These are phyloP conservation scores for Jatropha multifida DNA, from an alignment of 441 rosid genomes.

Conservation along the genomic window DNA sequence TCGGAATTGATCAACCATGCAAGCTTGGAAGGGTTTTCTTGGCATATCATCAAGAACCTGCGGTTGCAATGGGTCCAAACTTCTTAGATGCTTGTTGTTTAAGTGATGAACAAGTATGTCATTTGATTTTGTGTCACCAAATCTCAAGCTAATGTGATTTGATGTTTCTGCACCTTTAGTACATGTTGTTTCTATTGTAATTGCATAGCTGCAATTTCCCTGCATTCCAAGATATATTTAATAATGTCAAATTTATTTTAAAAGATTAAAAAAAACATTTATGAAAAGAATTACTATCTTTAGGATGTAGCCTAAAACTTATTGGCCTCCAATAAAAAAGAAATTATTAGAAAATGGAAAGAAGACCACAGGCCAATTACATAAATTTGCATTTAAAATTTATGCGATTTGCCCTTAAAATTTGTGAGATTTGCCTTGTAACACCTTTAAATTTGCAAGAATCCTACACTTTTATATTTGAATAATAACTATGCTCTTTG, in stretches of 20 bases:
- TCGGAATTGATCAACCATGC: constrained; percentile 44
- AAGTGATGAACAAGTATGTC: constrained; percentile 41
- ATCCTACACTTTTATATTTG: too few species aligned
- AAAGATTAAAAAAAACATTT: background rate
- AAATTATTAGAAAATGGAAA: too few species aligned
- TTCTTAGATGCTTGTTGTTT: constrained; percentile 36
- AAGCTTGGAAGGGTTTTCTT: constrained; percentile 42
- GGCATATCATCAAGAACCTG: constrained; percentile 35
- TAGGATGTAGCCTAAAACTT: too few species aligned
- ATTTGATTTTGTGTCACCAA: constrained; percentile 44
- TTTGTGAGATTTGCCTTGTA: too few species aligned
- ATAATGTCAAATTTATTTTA: background rate
- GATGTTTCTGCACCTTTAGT: constrained; percentile 44
- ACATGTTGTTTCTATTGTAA: constrained; percentile 55
- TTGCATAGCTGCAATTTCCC: constrained; percentile 44
- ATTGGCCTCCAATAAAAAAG: too few species aligned
- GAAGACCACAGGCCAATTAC: too few species aligned
- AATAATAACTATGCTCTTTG: too few species aligned
- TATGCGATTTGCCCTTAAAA: too few species aligned
- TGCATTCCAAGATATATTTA: background rate
- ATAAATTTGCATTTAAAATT: too few species aligned
- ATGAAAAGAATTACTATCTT: too few species aligned
- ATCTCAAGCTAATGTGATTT: constrained; percentile 42
- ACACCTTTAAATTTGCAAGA: too few species aligned
- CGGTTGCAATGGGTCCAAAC: constrained; percentile 46